Evolutionary conservation across 345 rosid species (phyloP).

Genomic region (Bruguiera sexangula): DNA sequence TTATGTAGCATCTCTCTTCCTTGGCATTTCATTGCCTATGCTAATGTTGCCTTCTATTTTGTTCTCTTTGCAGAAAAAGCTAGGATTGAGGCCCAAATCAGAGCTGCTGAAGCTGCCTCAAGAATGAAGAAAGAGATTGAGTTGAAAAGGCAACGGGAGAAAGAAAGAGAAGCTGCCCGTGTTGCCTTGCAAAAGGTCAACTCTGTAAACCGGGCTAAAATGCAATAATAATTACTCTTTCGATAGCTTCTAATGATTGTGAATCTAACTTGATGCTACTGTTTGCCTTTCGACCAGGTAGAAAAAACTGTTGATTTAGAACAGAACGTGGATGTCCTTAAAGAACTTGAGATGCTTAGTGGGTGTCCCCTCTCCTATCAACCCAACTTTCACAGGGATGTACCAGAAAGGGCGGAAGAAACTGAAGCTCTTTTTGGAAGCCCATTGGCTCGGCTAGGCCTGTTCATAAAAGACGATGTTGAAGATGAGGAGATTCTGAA

Average conservation of each 20-base stretch:
- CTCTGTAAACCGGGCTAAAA: not conserved
- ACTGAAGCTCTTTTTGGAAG: constrained; percentile 21
- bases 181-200: constrained; percentile 55
- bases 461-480: constrained; percentile 37
- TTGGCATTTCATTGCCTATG: not conserved
- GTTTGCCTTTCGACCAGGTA: constrained; percentile 39
- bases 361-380: constrained; percentile 38
- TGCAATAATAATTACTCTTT: not conserved
- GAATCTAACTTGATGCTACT: not conserved
- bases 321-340: constrained; percentile 36
- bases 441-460: constrained; percentile 50
- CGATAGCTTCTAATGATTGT: not conserved
- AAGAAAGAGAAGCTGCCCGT: constrained; percentile 66
- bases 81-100: constrained; percentile 64
- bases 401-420: constrained; percentile 22
- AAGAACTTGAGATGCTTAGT: constrained; percentile 50
- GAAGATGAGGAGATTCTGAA: constrained; percentile 30
- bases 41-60: not conserved
- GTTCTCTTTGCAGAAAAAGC: constrained; percentile 50
- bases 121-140: constrained; percentile 50
- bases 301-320: constrained; percentile 49
- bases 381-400: constrained; percentile 9
- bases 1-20: not conserved
- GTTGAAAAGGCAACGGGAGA: constrained; percentile 52
- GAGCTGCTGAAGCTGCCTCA: constrained; percentile 60